Conservation (phyloP, 768 basidiomycete species). For the Exsudoporus frostii region DNA sequence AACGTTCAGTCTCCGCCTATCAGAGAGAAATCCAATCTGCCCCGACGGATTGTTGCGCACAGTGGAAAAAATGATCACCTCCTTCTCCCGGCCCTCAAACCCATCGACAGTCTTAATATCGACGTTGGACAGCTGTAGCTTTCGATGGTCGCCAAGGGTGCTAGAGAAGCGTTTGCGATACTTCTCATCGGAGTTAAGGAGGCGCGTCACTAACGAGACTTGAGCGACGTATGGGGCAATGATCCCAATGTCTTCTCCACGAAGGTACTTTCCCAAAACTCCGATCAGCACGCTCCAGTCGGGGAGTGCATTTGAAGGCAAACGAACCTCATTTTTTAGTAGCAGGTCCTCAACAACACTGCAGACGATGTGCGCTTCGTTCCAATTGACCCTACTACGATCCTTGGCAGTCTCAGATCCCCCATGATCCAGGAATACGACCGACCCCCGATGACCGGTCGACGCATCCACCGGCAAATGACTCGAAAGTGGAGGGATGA, state of each 20-base stretch:
- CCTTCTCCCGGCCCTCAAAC: constrained; percentile 92
- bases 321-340: constrained; percentile 64
- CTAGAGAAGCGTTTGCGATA: constrained; percentile 52
- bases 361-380: constrained; percentile 75
- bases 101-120: constrained; percentile 95
- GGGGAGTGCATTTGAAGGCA: neutral
- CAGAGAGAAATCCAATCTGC: constrained; percentile 85
- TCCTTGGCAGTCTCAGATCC: constrained; percentile 65
- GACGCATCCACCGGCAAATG: constrained; percentile 40
- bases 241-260: constrained; percentile 80
- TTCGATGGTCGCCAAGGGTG: constrained; percentile 64
- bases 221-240: constrained; percentile 93
- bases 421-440: constrained; percentile 81
- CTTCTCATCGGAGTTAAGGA: constrained; percentile 55
- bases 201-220: constrained; percentile 66
- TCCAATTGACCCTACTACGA: constrained; percentile 72
- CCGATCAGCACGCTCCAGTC: constrained; percentile 6
- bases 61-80: constrained; percentile 88
- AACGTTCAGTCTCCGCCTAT: constrained; percentile 83
- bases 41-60: constrained; percentile 79
- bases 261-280: constrained; percentile 43
- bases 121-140: constrained; percentile 59
- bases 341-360: constrained; percentile 82
- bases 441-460: constrained; percentile 48
- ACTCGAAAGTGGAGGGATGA: constrained; percentile 61